These are phyloP conservation scores for Fistulina hepatica DNA, from an alignment of 1,284 basidiomycete genomes.

Conservation along the genomic window DNA sequence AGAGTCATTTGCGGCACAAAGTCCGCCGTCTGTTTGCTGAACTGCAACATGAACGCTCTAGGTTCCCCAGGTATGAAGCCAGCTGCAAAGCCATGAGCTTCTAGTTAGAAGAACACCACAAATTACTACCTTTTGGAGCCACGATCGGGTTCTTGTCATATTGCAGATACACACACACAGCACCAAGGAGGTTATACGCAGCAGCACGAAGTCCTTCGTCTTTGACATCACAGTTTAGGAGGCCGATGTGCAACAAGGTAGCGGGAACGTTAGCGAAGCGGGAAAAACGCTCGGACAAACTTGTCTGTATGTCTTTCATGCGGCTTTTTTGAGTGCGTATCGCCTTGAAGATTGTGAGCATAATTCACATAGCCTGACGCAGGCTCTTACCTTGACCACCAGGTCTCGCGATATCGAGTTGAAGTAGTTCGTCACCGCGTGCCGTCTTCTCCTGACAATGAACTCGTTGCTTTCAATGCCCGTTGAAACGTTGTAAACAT, in stretches of 20 bases:
- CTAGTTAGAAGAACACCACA: constrained; percentile 10
- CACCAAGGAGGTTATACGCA: constrained; percentile 68
- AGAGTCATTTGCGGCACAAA: constrained; percentile 74
- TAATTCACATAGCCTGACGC: constrained; percentile 2
- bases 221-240: constrained; percentile 63
- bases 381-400: constrained; percentile 56
- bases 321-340: constrained; percentile 63
- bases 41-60: constrained; percentile 46
- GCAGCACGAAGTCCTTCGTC: constrained; percentile 69
- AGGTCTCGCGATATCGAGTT: constrained; percentile 55
- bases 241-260: constrained; percentile 70
- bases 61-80: constrained; percentile 68
- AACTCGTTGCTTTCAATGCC: constrained; percentile 67
- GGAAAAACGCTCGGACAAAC: constrained; percentile 57
- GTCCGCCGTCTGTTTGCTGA: constrained; percentile 64
- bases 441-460: constrained; percentile 63
- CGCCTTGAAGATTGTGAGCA: constrained; percentile 27
- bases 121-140: constrained; percentile 49
- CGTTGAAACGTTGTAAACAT: constrained; percentile 71
- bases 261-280: constrained; percentile 77
- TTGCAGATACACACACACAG: constrained; percentile 69
- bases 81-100: constrained; percentile 37
- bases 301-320: constrained; percentile 44
- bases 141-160: constrained; percentile 63
- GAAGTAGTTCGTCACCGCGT: constrained; percentile 61